phyloP scores from a whole-genome alignment of 352 stramenopile genomes.

The Phytophthora sansomeana region DNA sequence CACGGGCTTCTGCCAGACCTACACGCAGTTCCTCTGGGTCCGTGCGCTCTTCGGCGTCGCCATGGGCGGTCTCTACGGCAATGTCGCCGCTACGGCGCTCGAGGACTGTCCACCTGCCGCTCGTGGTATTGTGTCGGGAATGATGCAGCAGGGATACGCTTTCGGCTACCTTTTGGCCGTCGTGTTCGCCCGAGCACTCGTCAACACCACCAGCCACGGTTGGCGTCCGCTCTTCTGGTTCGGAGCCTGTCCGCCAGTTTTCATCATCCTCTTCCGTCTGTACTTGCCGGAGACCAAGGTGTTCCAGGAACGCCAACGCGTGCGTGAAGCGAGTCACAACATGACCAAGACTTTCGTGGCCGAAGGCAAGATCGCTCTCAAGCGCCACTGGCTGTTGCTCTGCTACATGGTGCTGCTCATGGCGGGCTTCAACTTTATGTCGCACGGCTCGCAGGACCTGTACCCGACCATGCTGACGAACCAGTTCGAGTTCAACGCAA shows the following conservation, averaged over 20 bases:
- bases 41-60: slow-evolving; percentile 47
- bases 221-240: slow-evolving; percentile 62
- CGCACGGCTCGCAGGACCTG: slow-evolving; percentile 53
- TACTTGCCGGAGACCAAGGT: slow-evolving; percentile 47
- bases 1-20: slow-evolving; percentile 48
- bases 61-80: slow-evolving; percentile 58
- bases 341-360: slow-evolving; percentile 41
- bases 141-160: slow-evolving; percentile 59
- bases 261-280: slow-evolving; percentile 56
- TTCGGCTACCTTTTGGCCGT: slow-evolving; percentile 50
- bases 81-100: slow-evolving; percentile 47
- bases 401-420: slow-evolving; percentile 54
- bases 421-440: slow-evolving; percentile 60
- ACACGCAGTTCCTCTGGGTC: slow-evolving; percentile 46
- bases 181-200: slow-evolving; percentile 43
- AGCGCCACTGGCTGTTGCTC: slow-evolving; percentile 52
- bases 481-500: slow-evolving; percentile 47
- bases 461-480: slow-evolving; percentile 63
- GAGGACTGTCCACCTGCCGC: slow-evolving; percentile 44
- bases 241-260: slow-evolving; percentile 44
- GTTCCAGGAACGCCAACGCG: slow-evolving; percentile 36
- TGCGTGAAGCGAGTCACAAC: slow-evolving; percentile 34
- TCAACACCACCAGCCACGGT: slow-evolving; percentile 49
- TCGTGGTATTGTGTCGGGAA: slow-evolving; percentile 54
- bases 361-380: slow-evolving; percentile 51